A percentile compares a stretch with the other conserved stretches of the same genome.
These are phyloP conservation scores for Skeletonema potamos DNA, from an alignment of 108 stramenopile species.

Conservation along the genomic window DNA sequence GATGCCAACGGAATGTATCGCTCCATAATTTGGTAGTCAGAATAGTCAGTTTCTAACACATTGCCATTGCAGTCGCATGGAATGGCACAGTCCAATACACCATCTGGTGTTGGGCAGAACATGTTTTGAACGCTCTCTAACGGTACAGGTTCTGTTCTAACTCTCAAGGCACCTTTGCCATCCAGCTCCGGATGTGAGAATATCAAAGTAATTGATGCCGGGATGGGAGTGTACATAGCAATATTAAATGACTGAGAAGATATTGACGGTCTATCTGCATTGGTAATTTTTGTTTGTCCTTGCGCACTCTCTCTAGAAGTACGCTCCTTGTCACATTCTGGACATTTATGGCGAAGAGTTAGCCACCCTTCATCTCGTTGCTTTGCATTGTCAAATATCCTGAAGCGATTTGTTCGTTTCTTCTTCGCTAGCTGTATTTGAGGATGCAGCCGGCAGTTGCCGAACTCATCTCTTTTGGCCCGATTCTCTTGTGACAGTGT, in stretches of 20 bases:
- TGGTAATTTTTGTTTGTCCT: not conserved
- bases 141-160: constrained; percentile 20
- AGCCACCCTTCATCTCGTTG: not conserved
- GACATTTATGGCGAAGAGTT: constrained; percentile 8
- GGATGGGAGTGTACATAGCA: not conserved
- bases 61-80: constrained; percentile 8
- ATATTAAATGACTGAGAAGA: not conserved
- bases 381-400: not conserved
- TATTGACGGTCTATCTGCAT: not conserved
- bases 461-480: constrained; percentile 9
- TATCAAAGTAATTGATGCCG: not conserved
- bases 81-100: constrained; percentile 12
- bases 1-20: constrained; percentile 19
- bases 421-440: constrained; percentile 17
- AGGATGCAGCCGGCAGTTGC: constrained; percentile 24
- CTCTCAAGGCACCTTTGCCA: not conserved
- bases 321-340: constrained; percentile 15
- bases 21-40: constrained; percentile 20
- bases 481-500: constrained; percentile 14
- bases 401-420: not conserved
- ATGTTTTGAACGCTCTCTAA: constrained; percentile 1
- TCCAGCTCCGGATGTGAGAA: not conserved
- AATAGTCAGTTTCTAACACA: not conserved
- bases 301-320: not conserved
- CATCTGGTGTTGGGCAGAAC: constrained; percentile 3